Percentiles rank a stretch among this genome's conserved stretches.
Conservation (phyloP, 163 green algal genomes). For the Picocystis sp. region DNA sequence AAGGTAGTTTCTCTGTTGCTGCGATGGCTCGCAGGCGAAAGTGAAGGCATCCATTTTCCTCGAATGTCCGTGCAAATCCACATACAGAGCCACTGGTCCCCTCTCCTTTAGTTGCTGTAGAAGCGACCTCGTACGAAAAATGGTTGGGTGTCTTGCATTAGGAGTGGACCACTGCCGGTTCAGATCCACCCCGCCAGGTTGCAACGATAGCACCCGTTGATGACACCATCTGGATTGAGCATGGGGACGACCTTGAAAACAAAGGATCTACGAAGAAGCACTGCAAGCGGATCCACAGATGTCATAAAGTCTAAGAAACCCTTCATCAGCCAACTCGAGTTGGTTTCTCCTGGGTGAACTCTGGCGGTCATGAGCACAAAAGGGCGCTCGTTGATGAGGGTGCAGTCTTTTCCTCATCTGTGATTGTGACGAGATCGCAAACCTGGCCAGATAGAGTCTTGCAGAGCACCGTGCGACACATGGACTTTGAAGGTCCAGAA, state of each 20-base stretch:
- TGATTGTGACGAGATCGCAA: slow-evolving; percentile 46
- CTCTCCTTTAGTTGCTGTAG: slow-evolving; percentile 27
- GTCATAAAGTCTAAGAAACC: slow-evolving; percentile 35
- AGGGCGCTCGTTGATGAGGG: slow-evolving; percentile 8
- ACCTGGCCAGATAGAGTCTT: slow-evolving; percentile 35
- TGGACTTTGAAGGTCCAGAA: slow-evolving; percentile 7
- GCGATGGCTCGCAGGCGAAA: slow-evolving; percentile 33
- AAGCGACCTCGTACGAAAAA: slow-evolving; percentile 22
- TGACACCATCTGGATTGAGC: slow-evolving; percentile 55
- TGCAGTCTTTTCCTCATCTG: slow-evolving; percentile 3
- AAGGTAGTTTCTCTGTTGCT: not conserved
- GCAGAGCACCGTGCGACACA: slow-evolving; percentile 19
- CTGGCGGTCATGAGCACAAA: slow-evolving; percentile 30
- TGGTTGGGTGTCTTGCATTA: slow-evolving; percentile 25
- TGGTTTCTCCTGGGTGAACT: slow-evolving; percentile 46
- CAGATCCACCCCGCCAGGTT: slow-evolving; percentile 43
- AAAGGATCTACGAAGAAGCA: slow-evolving; percentile 24
- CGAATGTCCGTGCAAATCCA: slow-evolving; percentile 52
- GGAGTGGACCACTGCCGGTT: slow-evolving; percentile 40
- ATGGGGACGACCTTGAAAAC: slow-evolving; percentile 56
- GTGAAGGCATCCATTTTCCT: slow-evolving; percentile 40
- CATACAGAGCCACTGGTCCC: slow-evolving; percentile 32
- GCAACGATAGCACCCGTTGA: slow-evolving; percentile 37
- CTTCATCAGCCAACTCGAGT: slow-evolving; percentile 41
- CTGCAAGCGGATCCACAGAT: slow-evolving; percentile 24